Base-by-base conservation (phyloP, 345 rosid genomes). In the Bruguiera parviflora region DNA sequence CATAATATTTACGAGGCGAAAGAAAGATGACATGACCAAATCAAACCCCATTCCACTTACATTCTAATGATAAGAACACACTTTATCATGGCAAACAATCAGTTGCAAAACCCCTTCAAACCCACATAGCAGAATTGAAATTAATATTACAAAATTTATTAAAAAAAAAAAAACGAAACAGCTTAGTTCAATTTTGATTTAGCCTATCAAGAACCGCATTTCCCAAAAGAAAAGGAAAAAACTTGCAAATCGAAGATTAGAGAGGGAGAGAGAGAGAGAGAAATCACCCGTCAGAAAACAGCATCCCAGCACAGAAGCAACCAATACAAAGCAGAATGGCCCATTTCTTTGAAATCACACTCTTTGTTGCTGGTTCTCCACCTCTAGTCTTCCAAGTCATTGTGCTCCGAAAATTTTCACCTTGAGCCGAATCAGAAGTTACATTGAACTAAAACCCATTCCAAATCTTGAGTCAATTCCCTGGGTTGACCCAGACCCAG, bases 281-380 rank as follows among this genome's bases (percentile, higher is more conserved):
- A 70, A 71, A 21, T 71, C 68, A 88, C 93, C 90, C 77, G 73
- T 82, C 88, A 58, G 96, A 91, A 83, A 94, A 91, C 66, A 94
- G 87, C 88, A 88, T 82, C 69, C 98, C 98, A 5, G 88, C 89
- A 74, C 95, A 91, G 82, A 94, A 89, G 84, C 96, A 91, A 33
- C 96, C 93, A 70, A 91, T 78, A 74, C 97, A 95, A 77, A 95
- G 82, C 74, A 92, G 73, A 59, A 89, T 67, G 69, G 91, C 70
- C 99, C 95, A 92, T 86, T 87, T 95, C 86, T 72, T 88, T 2
- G 99, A 85, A 61, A 88, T 87, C 60, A 75, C 56, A 72, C 82
- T 71, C 84, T 71, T 85, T 4, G 83, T 61, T 75, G 71, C 76
- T 32, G 81, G 63, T 57, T 88, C 90, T 4, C 77, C 67, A 69